Base-by-base conservation (phyloP, 2,329 filamentous ascomycete species). In the Myotisia sp. region DNA sequence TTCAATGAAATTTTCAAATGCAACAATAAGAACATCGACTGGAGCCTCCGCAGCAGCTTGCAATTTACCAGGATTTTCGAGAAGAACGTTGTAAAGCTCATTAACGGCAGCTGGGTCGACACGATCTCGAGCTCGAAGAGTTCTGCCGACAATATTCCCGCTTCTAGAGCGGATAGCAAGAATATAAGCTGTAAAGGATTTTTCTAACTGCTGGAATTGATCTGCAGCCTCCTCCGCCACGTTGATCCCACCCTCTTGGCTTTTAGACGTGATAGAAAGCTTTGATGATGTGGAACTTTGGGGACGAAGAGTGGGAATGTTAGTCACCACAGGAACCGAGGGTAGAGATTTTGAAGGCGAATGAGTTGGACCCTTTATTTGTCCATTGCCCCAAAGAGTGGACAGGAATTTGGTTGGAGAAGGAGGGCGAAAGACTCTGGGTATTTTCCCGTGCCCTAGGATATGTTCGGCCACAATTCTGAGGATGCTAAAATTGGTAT, bases 341-440 rank as follows among this genome's bases (percentile, higher is more conserved):
- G 47, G 51, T 21, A 56, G 52, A 14, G 48, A 42, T 40, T 56
- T 61, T n/a, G 48, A 43, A 1, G 47, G 46, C 5, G 55, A 42
- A 13, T 52, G 47, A 20, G 47, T 43, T 8, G 43, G 46, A 5
- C 58, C 55, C 38, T 49, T 56, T 12, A 53, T 45, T 30, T 56
- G 53, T 37, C 67, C 70, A 16, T 74, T 71, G 21, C 74, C 71
- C 47, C 92, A 74, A 35, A 94, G 72, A 49, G 71, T 92, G 0
- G 86, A 92, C 10, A 95, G 65, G 49, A 93, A 68, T 54, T 94
- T 95, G 30, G 92, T 82, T 0, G 87, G 86, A 1, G 86, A 94
- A n/a, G 78, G 72, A 3, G 76, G 75, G 6, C 87, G 68, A 50
- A 82, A 81, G 1, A 74, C 76, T 36, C 70, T 70, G 23, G 55